Base-by-base conservation (phyloP, 1,284 basidiomycete species). In the Phylloporus sp. region DNA sequence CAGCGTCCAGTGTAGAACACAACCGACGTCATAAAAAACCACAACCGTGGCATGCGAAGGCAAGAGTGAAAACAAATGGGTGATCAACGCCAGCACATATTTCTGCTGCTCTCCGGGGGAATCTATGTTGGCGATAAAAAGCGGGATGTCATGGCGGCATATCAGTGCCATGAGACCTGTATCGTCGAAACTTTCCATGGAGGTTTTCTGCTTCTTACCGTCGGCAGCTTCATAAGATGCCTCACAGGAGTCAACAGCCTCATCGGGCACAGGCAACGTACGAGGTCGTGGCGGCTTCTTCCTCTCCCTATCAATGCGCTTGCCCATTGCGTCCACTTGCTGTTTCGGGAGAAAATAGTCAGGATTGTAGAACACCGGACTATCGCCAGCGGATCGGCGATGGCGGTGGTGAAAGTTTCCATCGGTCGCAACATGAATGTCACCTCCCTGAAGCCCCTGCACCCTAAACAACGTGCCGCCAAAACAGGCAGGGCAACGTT, bases 351-450 rank as follows among this genome's bases (percentile, higher is more conserved):
- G n/a, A n/a, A n/a, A n/a, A n/a, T 64, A 64, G 6, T n/a, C n/a
- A 13, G 44, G 32, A 26, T 57, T 8, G n/a, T 57, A 49, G 24
- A 57, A 57, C 4, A 4, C 22, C 6, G 37, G 59, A 40, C 56
- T 39, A 49, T 62, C 34, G 4, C 56, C 42, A 6, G 58, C n/a
- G 13, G 55, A 46, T n/a, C n/a, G 17, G 17, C n/a, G 17, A 18
- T 56, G 54, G 29, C 22, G 15, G 32, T 56, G 31, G 24, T 57
- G n/a, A n/a, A n/a, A n/a, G n/a, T n/a, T n/a, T n/a, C n/a, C n/a
- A n/a, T n/a, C n/a, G n/a, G n/a, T n/a, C 50, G 55, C 46, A 18
- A 61, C 40, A 6, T 63, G 58, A 2, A 61, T 57, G 31, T 64
- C 50, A 0, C 59, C 59, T 6, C 55, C 58, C 42, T 61, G n/a